Conservation (phyloP, 352 stramenopile genomes). For the Ophiocytium majus region DNA sequence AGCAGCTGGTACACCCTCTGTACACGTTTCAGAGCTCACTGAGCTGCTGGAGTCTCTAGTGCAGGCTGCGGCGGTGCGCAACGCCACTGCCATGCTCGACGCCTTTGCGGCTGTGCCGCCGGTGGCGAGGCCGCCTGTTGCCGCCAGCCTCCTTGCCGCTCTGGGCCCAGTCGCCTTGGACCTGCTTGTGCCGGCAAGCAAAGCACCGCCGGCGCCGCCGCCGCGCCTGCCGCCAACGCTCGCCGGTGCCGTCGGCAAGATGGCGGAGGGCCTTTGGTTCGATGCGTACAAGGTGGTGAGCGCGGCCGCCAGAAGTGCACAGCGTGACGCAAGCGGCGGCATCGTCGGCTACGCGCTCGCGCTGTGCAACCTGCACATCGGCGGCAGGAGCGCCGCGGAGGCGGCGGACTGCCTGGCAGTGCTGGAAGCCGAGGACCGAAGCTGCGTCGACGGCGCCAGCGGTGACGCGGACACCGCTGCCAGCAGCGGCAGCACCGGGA, state of each 20-base stretch:
- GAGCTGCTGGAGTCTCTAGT: conserved; percentile 5
- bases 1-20: too few relatives aligned
- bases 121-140: not conserved
- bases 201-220: not conserved
- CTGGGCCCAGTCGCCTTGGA: conserved; percentile 25
- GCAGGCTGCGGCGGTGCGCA: not conserved
- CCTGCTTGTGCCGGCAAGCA: conserved; percentile 19
- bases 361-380: conserved; percentile 40
- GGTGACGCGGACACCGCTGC: not conserved
- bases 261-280: conserved; percentile 21
- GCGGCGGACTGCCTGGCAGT: not conserved
- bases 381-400: too few relatives aligned
- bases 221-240: not conserved
- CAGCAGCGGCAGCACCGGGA: not conserved
- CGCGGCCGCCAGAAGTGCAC: conserved; percentile 3
- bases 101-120: conserved; percentile 21
- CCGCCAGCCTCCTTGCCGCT: conserved; percentile 10
- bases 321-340: not conserved
- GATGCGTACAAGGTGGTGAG: conserved; percentile 30
- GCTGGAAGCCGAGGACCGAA: not conserved
- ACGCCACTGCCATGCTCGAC: conserved; percentile 20
- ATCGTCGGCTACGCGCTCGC: conserved; percentile 23
- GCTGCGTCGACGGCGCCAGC: not conserved
- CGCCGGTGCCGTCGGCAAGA: conserved; percentile 17
- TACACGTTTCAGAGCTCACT: too few relatives aligned